Conservation (phyloP, 2,329 filamentous ascomycete species). For the Colletotrichum siamense region DNA sequence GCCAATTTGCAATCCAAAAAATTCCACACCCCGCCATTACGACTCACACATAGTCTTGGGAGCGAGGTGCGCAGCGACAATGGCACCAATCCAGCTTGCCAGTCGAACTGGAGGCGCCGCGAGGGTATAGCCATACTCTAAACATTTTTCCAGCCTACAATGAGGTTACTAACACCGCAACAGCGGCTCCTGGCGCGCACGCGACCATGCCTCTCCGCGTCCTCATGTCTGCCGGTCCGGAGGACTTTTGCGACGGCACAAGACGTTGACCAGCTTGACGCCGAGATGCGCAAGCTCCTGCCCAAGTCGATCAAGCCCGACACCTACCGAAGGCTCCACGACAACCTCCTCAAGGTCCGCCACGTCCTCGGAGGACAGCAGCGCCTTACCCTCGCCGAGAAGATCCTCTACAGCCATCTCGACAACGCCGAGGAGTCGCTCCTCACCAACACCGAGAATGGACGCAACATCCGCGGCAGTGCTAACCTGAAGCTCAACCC, state of each 20-base stretch:
- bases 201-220: conserved; percentile 14
- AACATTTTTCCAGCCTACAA: neutral
- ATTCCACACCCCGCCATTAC: conserved; percentile 18
- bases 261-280: conserved; percentile 31
- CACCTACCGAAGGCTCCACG: conserved; percentile 82
- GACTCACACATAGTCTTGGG: conserved; percentile 12
- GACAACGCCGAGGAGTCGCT: conserved; percentile 89
- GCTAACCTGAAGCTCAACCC: conserved; percentile 97
- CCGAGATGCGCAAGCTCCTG: conserved; percentile 30
- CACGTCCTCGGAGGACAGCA: conserved; percentile 68
- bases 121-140: conserved; percentile 38
- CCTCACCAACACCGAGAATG: conserved; percentile 82
- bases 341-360: conserved; percentile 76
- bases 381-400: conserved; percentile 88
- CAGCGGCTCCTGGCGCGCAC: conserved; percentile 39
- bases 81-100: conserved; percentile 58
- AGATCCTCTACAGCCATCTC: conserved; percentile 97
- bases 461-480: conserved; percentile 80
- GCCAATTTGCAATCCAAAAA: conserved; percentile 26
- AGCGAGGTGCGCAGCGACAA: conserved; percentile 31
- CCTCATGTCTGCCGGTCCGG: conserved; percentile 20
- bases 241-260: conserved; percentile 23
- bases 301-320: conserved; percentile 56
- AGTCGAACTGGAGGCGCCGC: conserved; percentile 53
- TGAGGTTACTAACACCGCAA: conserved; percentile 12